Evolutionary conservation across 73 alveolate species (phyloP).

Genomic region (Halteria grandinella): DNA sequence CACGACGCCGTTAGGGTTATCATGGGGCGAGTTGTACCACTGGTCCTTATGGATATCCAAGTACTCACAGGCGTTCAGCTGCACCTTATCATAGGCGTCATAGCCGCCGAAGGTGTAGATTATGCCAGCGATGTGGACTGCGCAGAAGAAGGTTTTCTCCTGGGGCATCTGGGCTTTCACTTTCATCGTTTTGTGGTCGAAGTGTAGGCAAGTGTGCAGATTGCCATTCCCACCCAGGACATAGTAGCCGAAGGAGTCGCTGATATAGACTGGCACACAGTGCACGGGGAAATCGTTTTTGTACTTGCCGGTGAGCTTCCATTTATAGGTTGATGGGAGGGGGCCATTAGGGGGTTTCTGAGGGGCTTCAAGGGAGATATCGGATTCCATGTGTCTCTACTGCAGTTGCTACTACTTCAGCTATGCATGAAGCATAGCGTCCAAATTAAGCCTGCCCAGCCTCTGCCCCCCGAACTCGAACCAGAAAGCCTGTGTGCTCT

Average conservation of each 20-base stretch:
- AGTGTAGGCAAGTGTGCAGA: slow-evolving; percentile 78
- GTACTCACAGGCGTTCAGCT: slow-evolving; percentile 82
- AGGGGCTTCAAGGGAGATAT: neutral
- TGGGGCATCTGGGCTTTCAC: slow-evolving; percentile 81
- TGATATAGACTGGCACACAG: slow-evolving; percentile 73
- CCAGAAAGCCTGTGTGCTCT: slow-evolving; percentile 75
- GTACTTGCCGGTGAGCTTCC: slow-evolving; percentile 90
- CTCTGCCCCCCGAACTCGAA: slow-evolving; percentile 94
- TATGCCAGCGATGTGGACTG: slow-evolving; percentile 72
- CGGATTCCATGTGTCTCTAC: slow-evolving; percentile 25
- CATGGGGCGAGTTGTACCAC: slow-evolving; percentile 74
- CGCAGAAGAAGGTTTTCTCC: slow-evolving; percentile 87
- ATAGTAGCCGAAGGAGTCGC: slow-evolving; percentile 76
- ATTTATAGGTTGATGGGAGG: slow-evolving; percentile 63
- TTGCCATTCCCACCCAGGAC: slow-evolving; percentile 89
- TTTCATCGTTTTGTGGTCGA: slow-evolving; percentile 75
- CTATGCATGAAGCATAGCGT: slow-evolving; percentile 40
- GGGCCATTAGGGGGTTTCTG: too few species aligned
- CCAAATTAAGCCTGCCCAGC: slow-evolving; percentile 81
- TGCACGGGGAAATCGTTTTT: slow-evolving; percentile 86
- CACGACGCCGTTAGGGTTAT: slow-evolving; percentile 22
- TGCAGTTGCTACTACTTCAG: neutral
- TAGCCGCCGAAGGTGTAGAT: slow-evolving; percentile 96
- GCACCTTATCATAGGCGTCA: slow-evolving; percentile 85
- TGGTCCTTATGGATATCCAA: slow-evolving; percentile 82